Base-by-base conservation (phyloP, 2,329 filamentous ascomycete genomes). In the Pseudogymnoascus sp. region DNA sequence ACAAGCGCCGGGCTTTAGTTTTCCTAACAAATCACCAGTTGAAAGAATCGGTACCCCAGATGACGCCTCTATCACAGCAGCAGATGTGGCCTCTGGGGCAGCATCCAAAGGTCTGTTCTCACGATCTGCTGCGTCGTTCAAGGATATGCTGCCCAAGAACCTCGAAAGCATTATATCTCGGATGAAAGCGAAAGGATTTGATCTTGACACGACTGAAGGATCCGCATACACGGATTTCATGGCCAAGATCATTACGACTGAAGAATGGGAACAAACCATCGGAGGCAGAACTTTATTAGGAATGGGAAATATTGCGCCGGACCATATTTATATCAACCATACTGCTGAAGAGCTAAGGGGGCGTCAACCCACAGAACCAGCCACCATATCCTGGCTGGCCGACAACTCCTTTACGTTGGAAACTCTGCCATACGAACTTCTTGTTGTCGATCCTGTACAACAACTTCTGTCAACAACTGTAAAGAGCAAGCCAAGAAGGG, bases 191-290 rank as follows among this genome's bases (percentile, higher is more conserved):
- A 67, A 64, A 17, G 65, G 68, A 35, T 64, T 62, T 60, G 37
- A 64, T 21, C 40, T 21, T n/a, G 44, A 56, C 19, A 60, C 13
- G 7, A 31, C 35, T 11, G 19, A 35, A 4, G 17, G 53, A 7
- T 62, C 59, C 23, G 26, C 38, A 21, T 46, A 67, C 10, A 72
- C 68, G 13, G 65, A 64, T 17, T 77, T 78, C 61, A 65, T 68
- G 31, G 66, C 66, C 23, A 64, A 72, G 37, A 68, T 81, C 40
- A 73, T 76, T 31, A 75, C 74, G 7, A 80, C 79, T 60, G 72
- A 76, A 33, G 73, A 73, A 17, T 79, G 82, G 76, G 83, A 85
- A 67, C 70, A 77, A 78, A 3, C 64, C 66, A 60, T 60, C 7
- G 65, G 72, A 31, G 77, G 76, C 1, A 69, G 66, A 17, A 72